Base-by-base conservation (phyloP, 192 early-diverging fungal species). In the Backusella mclennaniae region DNA sequence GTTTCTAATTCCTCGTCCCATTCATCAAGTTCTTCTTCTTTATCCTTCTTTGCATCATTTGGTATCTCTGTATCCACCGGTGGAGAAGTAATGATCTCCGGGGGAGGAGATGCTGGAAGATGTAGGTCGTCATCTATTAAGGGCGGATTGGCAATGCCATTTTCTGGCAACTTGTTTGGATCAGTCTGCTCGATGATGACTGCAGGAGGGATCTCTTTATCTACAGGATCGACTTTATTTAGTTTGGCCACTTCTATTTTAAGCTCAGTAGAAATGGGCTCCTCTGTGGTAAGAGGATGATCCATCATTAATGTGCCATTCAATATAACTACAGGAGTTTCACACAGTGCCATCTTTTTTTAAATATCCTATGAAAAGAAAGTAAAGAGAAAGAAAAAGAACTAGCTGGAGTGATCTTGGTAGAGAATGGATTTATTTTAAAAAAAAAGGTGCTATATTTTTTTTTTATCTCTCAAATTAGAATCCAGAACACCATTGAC, bases 211-310 rank as follows among this genome's bases (percentile, higher is more conserved):
- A 38, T 31, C 14, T 35, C n/a, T 31, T 31, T 42, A 52, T 70
- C 67, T 44, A 29, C n/a, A 17, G 35, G 39, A 21, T 56, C 44
- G 29, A 69, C 6, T 9, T 23, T 9, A 56, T 76, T 76, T 31
- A 76, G 8, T 14, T 56, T 39, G 35, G 41, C 46, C 9, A 67
- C 19, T 56, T 76, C 67, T 5, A 70, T 29, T 39, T 56, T 41
- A 36, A 70, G 31, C 23, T 66, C 38, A 11, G 26, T 14, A 38
- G 44, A 31, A 39, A 39, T 26, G 15, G 75, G 75, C 35, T 76
- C 75, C 36, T 76, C 75, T 12, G 75, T 76, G 5, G 75, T 76
- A 15, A 76, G 42, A 26, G 75, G 75, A 70, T 70, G 67, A 21
- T 76, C 46, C 31, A 69, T 33, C 5, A 35, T 69, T 17, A 23